A percentile compares a stretch with the other conserved stretches of the same genome.
Conservation (phyloP, 2,329 filamentous ascomycete species). For the Leptographium lundbergii region DNA sequence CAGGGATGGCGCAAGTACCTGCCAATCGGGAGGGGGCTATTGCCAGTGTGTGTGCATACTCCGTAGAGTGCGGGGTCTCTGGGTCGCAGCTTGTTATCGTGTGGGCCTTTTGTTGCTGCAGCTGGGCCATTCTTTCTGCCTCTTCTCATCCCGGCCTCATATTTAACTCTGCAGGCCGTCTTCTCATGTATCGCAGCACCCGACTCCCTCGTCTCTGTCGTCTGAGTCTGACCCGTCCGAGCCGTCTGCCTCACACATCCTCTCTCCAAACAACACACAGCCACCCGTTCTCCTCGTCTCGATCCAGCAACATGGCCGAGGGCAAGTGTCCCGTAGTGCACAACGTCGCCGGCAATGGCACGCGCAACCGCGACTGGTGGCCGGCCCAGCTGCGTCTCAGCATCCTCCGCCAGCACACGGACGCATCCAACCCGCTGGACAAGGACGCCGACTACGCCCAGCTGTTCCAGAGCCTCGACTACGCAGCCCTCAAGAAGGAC, state of each 20-base stretch:
- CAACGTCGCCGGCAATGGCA: constrained; percentile 45
- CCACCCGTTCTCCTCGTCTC: not conserved
- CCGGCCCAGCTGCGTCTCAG: constrained; percentile 54
- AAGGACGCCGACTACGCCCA: constrained; percentile 59
- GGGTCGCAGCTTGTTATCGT: no score
- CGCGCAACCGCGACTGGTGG: constrained; percentile 62
- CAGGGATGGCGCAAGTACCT: not conserved
- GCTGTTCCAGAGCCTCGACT: constrained; percentile 62
- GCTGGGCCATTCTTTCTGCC: not conserved
- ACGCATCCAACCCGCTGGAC: constrained; percentile 48
- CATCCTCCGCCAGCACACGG: constrained; percentile 60
- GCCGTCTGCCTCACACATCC: not conserved
- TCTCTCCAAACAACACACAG: not conserved
- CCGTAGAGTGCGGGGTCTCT: not conserved
- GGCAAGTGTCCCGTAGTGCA: constrained; percentile 2
- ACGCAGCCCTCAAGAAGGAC: constrained; percentile 61
- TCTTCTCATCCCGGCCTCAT: no score
- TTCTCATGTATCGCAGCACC: not conserved
- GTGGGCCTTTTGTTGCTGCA: no score
- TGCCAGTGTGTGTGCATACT: no score
- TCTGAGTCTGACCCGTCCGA: not conserved
- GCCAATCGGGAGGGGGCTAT: not conserved
- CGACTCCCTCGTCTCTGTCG: not conserved
- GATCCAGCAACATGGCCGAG: not conserved
- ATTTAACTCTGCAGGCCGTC: no score